phyloP scores from a whole-genome alignment of 2,329 filamentous ascomycete genomes.

The Cladosporium sphaerospermum region DNA sequence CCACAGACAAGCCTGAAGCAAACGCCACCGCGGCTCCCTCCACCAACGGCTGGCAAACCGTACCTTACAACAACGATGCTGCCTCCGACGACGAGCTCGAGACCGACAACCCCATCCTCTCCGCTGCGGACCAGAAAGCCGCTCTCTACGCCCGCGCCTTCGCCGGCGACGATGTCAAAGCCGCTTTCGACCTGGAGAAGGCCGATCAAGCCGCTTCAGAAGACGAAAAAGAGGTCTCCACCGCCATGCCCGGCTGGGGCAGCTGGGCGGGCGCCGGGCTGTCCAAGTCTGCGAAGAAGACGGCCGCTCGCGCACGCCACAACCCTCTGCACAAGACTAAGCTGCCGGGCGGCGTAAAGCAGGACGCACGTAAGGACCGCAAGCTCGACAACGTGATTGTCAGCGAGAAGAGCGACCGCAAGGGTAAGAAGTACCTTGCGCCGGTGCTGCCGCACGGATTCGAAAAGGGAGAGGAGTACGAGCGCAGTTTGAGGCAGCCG shows the following conservation, averaged over 20 bases:
- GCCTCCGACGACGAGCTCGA: slow-evolving; percentile 22
- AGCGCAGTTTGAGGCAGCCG: slow-evolving; percentile 76
- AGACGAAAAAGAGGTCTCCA: slow-evolving; percentile 74
- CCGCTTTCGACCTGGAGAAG: slow-evolving; percentile 78
- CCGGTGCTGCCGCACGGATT: slow-evolving; percentile 81
- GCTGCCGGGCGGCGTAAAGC: slow-evolving; percentile 62
- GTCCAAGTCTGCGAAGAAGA: slow-evolving; percentile 60
- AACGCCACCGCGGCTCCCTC: slow-evolving; percentile 22
- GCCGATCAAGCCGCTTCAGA: slow-evolving; percentile 64
- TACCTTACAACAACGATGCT: slow-evolving; percentile 32
- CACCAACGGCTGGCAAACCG: slow-evolving; percentile 40
- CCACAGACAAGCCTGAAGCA: background rate
- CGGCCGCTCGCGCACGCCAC: slow-evolving; percentile 45
- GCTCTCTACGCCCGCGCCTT: slow-evolving; percentile 76
- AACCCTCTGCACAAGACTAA: slow-evolving; percentile 54
- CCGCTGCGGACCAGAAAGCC: slow-evolving; percentile 44
- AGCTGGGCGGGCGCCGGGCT: slow-evolving; percentile 83
- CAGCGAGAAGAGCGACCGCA: slow-evolving; percentile 83
- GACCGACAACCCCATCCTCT: slow-evolving; percentile 21
- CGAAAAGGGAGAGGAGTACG: slow-evolving; percentile 82
- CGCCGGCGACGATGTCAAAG: slow-evolving; percentile 76
- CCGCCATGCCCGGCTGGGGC: slow-evolving; percentile 90
- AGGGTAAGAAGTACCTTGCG: slow-evolving; percentile 86
- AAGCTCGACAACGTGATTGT: slow-evolving; percentile 74
- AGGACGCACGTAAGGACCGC: slow-evolving; percentile 67